Evolutionary conservation across 306 rosid species (phyloP), one percentile per base, ranked within the genome.

Genomic region (Hippophae gyantsensis): DNA sequence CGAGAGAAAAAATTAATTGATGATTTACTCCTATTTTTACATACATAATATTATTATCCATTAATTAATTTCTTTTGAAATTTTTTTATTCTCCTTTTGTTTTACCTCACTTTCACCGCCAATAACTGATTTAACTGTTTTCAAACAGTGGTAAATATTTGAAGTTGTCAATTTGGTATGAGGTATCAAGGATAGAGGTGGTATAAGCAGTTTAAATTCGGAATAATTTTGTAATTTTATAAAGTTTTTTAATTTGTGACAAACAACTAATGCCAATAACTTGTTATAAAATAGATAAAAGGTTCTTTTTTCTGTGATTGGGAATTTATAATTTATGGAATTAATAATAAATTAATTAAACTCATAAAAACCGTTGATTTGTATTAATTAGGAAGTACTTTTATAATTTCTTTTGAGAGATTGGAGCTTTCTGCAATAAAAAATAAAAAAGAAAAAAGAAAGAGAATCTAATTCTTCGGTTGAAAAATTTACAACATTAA

Each of bases 151-250:
- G 13, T 2, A 11, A 2, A 32, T 51, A 44, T 72, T 71, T 58
- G 43, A 52, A 62, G 57, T 58, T 48, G 23, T 63, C 40, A 50
- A 10, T 2, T 57, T 18, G 10, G 49, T 49, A 52, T 56, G n/a
- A 43, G 55, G 66, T 46, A 70, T 66, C 73, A 9, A 54, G 76
- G 76, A 58, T 18, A n/a, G 60, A 57, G 66, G 66, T 70, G 72
- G 69, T 65, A 69, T 51, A 49, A 26, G 6, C 1, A 32, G 3
- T 7, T 43, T 62, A 1, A 0, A 0, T 0, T 3, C 6, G 62
- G 60, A 73, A 10, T 8, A 45, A 26, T 57, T 47, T 3, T 12
- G 69, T 51, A 63, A 57, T 52, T 41, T 18, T 0, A 5, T 0
- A 6, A 8, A 3, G 25, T 6, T 6, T 14, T 12, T 49, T 12